Evolutionary conservation across 352 stramenopile genomes (phyloP).

Genomic region (Blastocystis sp.): DNA sequence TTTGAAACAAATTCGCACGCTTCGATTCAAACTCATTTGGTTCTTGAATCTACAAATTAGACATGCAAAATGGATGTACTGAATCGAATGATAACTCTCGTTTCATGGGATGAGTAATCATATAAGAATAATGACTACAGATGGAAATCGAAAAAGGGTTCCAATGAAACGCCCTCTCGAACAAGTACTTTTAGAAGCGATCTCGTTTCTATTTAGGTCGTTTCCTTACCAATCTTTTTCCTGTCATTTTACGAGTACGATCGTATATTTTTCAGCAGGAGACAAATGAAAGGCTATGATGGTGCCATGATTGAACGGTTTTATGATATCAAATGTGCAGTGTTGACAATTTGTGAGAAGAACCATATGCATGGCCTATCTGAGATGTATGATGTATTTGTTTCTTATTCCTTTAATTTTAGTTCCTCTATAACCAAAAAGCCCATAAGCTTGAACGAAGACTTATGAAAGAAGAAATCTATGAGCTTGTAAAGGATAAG

Average conservation of each 20-base stretch:
- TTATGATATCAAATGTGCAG: background rate
- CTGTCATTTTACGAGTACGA: no score
- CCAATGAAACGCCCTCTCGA: background rate
- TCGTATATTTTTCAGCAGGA: no score
- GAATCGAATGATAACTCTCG: slow-evolving; percentile 5
- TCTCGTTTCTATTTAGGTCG: no score
- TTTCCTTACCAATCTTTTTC: no score
- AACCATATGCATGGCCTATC: background rate
- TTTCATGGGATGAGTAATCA: slow-evolving; percentile 1
- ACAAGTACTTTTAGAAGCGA: no score
- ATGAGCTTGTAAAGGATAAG: background rate
- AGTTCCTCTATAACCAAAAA: background rate
- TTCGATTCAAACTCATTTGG: background rate
- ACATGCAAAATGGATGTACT: background rate
- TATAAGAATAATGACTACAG: background rate
- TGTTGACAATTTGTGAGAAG: background rate
- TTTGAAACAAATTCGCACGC: background rate
- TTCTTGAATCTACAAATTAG: background rate
- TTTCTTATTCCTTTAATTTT: background rate
- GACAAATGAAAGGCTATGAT: background rate
- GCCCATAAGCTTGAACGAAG: background rate
- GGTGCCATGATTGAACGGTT: background rate
- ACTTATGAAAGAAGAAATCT: background rate
- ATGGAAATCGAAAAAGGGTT: no score
- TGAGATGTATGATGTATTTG: background rate